Percentiles rank a stretch among this genome's conserved stretches.
phyloP scores from a whole-genome alignment of 2,329 filamentous ascomycete species.

The Alternaria rosae region DNA sequence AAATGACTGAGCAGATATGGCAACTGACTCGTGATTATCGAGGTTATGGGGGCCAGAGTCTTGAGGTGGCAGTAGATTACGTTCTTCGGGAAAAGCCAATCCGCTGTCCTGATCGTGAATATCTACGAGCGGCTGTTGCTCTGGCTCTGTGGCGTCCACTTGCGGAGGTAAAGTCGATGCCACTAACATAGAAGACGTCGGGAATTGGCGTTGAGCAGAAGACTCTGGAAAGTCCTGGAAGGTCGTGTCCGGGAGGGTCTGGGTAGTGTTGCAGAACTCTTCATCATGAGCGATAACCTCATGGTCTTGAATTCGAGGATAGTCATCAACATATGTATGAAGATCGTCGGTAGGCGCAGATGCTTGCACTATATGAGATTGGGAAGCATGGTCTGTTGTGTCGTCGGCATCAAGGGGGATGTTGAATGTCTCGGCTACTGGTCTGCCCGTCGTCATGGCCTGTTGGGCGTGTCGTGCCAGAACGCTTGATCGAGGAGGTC shows the following conservation, averaged over 20 bases:
- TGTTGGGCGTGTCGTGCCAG: neutral
- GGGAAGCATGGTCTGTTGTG: neutral
- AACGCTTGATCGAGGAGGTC: conserved; percentile 5
- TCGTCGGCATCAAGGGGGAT: neutral
- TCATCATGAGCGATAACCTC: neutral
- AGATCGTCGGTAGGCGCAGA: neutral
- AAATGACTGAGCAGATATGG: too few relatives aligned
- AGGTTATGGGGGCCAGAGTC: neutral
- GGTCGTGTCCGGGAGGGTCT: neutral
- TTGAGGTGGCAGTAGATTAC: neutral
- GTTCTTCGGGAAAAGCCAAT: neutral
- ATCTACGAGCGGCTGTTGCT: neutral
- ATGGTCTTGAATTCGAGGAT: neutral
- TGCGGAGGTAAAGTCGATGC: neutral
- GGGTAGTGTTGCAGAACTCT: neutral
- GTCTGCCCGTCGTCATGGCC: neutral
- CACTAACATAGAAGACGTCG: neutral
- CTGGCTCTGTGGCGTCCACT: neutral
- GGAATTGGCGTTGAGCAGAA: neutral
- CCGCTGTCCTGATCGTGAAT: neutral
- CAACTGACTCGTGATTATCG: neutral
- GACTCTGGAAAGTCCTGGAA: neutral
- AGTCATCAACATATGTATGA: neutral
- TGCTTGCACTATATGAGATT: neutral
- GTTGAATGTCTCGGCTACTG: neutral